These are phyloP conservation scores for Chlorophyllum brunneum DNA, from an alignment of 768 basidiomycete species.

Conservation along the genomic window DNA sequence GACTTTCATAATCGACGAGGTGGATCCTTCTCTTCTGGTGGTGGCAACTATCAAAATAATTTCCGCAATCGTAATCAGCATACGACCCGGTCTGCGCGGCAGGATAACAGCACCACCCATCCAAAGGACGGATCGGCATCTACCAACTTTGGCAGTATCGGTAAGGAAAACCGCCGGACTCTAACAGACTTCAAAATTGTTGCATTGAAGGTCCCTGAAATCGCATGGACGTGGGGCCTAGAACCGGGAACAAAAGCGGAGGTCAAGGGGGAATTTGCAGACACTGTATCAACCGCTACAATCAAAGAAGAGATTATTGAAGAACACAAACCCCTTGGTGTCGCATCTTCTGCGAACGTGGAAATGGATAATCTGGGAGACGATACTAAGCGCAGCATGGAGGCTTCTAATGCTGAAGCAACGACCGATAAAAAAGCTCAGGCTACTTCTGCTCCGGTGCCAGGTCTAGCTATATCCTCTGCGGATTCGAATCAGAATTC, in stretches of 20 bases:
- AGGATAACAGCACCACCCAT: constrained; percentile 41
- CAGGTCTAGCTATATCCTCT: constrained; percentile 25
- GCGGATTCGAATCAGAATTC: constrained; percentile 33
- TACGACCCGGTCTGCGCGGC: constrained; percentile 35
- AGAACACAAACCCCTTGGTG: not conserved
- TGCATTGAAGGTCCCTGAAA: constrained; percentile 78
- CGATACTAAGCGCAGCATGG: constrained; percentile 21
- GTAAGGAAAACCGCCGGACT: constrained; percentile 87
- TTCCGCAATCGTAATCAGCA: constrained; percentile 66
- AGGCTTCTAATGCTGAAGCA: constrained; percentile 26
- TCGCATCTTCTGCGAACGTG: constrained; percentile 14
- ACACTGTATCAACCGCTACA: constrained; percentile 22
- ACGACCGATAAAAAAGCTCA: constrained; percentile 24
- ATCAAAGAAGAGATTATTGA: constrained; percentile 27
- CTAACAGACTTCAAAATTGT: constrained; percentile 98
- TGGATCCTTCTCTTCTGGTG: constrained; percentile 58
- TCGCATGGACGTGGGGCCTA: constrained; percentile 86
- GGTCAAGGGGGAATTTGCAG: constrained; percentile 9
- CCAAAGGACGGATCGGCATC: constrained; percentile 47
- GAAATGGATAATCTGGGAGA: constrained; percentile 27
- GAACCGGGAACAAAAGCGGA: constrained; percentile 31
- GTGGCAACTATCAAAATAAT: constrained; percentile 38
- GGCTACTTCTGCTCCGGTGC: constrained; percentile 13
- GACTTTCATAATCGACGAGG: constrained; percentile 65
- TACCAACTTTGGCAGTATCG: constrained; percentile 40